Evolutionary conservation across 2,329 filamentous ascomycete species (phyloP).

Genomic region (Claviceps spartinae): DNA sequence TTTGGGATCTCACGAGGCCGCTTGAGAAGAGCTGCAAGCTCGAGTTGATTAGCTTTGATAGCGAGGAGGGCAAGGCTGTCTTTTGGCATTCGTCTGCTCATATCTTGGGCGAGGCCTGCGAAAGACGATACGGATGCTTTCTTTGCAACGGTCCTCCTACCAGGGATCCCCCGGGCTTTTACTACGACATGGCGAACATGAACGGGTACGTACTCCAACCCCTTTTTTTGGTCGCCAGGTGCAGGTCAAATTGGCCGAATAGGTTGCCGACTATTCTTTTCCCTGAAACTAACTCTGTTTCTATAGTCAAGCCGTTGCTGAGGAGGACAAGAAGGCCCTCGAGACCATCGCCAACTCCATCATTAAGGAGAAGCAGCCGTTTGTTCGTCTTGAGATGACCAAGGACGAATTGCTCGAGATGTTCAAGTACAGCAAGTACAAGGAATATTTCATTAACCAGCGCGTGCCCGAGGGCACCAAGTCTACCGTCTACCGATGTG

Average conservation of each 20-base stretch:
- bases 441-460: slow-evolving; percentile 80
- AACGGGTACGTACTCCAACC: slow-evolving; percentile 17
- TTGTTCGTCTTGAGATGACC: slow-evolving; percentile 76
- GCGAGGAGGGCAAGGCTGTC: slow-evolving; percentile 58
- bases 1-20: slow-evolving; percentile 89
- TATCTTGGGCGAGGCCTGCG: slow-evolving; percentile 86
- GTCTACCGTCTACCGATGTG: slow-evolving; percentile 90
- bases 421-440: slow-evolving; percentile 96
- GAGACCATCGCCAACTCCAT: slow-evolving; percentile 70
- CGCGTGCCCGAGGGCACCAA: slow-evolving; percentile 65
- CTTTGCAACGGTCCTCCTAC: slow-evolving; percentile 90
- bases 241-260: background rate
- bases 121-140: slow-evolving; percentile 80
- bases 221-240: background rate
- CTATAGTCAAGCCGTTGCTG: slow-evolving; percentile 56
- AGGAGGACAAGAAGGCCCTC: slow-evolving; percentile 73
- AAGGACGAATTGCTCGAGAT: slow-evolving; percentile 90
- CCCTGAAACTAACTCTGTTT: slow-evolving; percentile 12
- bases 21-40: slow-evolving; percentile 79
- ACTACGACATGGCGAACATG: slow-evolving; percentile 80
- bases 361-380: slow-evolving; percentile 93
- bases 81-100: slow-evolving; percentile 98
- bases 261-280: too few relatives aligned
- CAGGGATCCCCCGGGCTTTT: slow-evolving; percentile 65
- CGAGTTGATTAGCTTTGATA: slow-evolving; percentile 70